A percentile compares a stretch with the other conserved stretches of the same genome.
Conservation (phyloP, 2,329 filamentous ascomycete species). For the Aspergillus brasiliensis region DNA sequence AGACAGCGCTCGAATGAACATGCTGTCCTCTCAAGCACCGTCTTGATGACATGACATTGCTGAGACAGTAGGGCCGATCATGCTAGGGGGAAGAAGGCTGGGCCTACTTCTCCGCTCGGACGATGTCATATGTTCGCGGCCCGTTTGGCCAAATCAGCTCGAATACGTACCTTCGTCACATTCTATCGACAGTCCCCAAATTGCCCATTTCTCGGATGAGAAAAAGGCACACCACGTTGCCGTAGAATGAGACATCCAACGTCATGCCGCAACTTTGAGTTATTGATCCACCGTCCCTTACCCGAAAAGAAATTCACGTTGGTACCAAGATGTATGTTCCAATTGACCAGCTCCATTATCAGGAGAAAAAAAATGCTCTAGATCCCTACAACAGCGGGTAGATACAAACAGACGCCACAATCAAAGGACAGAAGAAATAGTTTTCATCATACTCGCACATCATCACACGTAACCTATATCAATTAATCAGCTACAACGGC, state of each 20-base stretch:
- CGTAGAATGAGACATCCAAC: background rate
- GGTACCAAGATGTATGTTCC: conserved; percentile 7
- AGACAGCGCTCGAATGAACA: background rate
- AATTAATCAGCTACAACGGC: background rate
- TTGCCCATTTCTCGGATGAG: background rate
- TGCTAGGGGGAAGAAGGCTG: background rate
- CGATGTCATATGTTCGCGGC: background rate
- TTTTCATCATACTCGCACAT: conserved; percentile 28
- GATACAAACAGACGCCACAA: conserved; percentile 28
- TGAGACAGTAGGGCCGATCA: background rate
- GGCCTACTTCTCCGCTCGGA: background rate
- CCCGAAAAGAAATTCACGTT: background rate
- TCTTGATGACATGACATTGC: background rate
- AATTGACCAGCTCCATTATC: conserved; percentile 14
- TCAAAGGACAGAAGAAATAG: conserved; percentile 29
- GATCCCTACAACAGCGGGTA: conserved; percentile 20
- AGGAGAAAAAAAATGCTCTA: conserved; percentile 11
- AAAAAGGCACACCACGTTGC: background rate
- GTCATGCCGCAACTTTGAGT: background rate
- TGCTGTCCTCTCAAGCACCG: background rate
- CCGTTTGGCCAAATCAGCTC: background rate
- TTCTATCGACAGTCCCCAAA: background rate
- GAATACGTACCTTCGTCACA: background rate
- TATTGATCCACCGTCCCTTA: background rate
- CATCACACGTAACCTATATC: conserved; percentile 41